phyloP scores from a whole-genome alignment of 1,284 basidiomycete species.

The Moesziomyces sp. region DNA sequence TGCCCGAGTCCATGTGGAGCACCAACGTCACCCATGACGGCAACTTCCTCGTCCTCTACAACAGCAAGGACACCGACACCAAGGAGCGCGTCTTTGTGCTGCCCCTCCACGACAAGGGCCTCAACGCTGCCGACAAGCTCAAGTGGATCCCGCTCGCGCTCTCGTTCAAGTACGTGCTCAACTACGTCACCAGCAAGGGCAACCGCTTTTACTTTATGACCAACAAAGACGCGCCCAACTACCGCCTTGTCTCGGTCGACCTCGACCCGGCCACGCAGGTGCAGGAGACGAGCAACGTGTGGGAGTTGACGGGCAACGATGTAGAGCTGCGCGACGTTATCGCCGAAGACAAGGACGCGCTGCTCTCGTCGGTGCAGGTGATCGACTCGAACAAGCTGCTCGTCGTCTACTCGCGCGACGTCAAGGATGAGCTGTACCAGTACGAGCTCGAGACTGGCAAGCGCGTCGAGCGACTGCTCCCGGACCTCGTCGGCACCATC shows the following conservation, averaged over 20 bases:
- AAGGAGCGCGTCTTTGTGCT: constrained; percentile 57
- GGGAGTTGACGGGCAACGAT: constrained; percentile 50
- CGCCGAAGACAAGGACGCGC: constrained; percentile 76
- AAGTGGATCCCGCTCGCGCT: constrained; percentile 60
- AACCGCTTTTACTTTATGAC: constrained; percentile 64
- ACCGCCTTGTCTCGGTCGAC: constrained; percentile 56
- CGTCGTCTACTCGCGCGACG: constrained; percentile 80
- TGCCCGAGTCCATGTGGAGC: constrained; percentile 58
- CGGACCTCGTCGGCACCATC: constrained; percentile 78
- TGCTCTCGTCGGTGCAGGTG: constrained; percentile 73
- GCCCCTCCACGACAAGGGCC: constrained; percentile 42
- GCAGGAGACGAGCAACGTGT: constrained; percentile 45
- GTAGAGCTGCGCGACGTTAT: constrained; percentile 74
- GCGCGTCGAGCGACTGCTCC: constrained; percentile 74
- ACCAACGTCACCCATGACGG: constrained; percentile 61
- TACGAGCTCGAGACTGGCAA: constrained; percentile 74
- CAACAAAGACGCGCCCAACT: constrained; percentile 65
- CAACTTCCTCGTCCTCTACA: constrained; percentile 56
- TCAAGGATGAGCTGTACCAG: constrained; percentile 83
- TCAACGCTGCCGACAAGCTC: constrained; percentile 21
- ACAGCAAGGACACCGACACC: constrained; percentile 63
- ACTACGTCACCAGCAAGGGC: constrained; percentile 60
- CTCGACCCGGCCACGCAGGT: constrained; percentile 41
- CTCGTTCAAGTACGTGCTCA: constrained; percentile 59
- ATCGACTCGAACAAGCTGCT: constrained; percentile 75